Conservation (phyloP, 1,284 basidiomycete species). For the Pascua sp. region DNA sequence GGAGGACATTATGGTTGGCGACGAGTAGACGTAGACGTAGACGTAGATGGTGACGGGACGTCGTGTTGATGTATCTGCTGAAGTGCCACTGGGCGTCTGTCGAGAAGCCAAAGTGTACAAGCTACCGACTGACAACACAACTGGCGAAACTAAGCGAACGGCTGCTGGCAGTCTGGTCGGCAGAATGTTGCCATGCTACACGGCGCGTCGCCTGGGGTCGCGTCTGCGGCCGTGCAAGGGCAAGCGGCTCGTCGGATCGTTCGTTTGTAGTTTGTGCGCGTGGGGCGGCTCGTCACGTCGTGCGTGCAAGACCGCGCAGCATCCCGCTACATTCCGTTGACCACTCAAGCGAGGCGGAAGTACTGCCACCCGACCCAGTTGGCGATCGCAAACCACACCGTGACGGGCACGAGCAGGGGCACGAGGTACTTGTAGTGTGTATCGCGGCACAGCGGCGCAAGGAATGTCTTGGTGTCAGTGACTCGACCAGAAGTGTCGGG, state of each 20-base stretch:
- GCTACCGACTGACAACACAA: background rate
- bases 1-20: constrained; percentile 54
- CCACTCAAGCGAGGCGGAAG: constrained; percentile 66
- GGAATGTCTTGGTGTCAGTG: background rate
- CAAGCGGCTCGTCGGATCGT: no score
- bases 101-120: background rate
- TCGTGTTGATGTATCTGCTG: constrained; percentile 12
- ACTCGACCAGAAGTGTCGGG: no score
- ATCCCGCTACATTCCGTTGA: no score
- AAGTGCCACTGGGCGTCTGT: background rate
- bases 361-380: constrained; percentile 98
- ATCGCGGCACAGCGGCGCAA: constrained; percentile 52
- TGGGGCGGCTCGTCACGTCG: no score
- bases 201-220: no score
- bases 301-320: no score
- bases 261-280: no score
- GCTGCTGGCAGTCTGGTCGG: no score
- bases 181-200: no score
- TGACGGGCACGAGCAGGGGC: constrained; percentile 73
- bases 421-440: constrained; percentile 84
- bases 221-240: no score
- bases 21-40: constrained; percentile 12
- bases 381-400: constrained; percentile 82
- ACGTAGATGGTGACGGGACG: constrained; percentile 9
- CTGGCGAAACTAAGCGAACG: no score